Base-by-base conservation (phyloP, 805 yeast genomes). In the Saccharomycopsis fermentans region DNA sequence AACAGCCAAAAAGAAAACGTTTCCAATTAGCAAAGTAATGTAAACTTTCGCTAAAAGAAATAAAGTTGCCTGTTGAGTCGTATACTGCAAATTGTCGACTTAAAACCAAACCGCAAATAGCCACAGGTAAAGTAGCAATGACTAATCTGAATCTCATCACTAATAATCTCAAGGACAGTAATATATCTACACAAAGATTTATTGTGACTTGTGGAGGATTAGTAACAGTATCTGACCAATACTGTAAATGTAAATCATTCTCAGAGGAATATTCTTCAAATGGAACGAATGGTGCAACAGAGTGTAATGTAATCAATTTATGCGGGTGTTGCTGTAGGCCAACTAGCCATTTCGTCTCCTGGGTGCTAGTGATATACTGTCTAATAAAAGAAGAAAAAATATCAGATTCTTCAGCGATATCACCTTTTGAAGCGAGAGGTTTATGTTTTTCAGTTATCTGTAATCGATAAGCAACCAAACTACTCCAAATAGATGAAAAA, bases 331-430 rank as follows among this genome's bases (percentile, higher is more conserved):
- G 68, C 6, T 73, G 68, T 0, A 83, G 60, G 58, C 83, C 77
- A 8, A 86, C 70, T 65, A 83, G 87, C 90, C 92, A 91, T 70
- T 89, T 90, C 0, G 89, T 78, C 68, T 91, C 97, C 64, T 73
- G 77, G 0, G 87, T 87, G 37, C 81, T 83, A 11, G 74, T 72
- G 3, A 81, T 73, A 72, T 79, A 79, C 69, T 90, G 96, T 58
- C 90, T 77, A 2, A 87, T 69, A 43, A 43, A 43, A 3, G 50
- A 43, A 11, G 50, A 43, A 24, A 43, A 43, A 24, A 43, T 29
- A 8, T 43, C 50, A 14, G 50, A 12, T 11, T 43, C 50, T 24
- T 21, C 17, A 2, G 26, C 2, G 2, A 43, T 26, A 3, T 43
- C 50, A 21, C 50, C 50, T 24, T 43, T 43, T 24, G 50, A 43